Evolutionary conservation across 495 filamentous ascomycete genomes (phyloP), one percentile per base, ranked within the genome.

Genomic region (Aspergillus sclerotioniger): DNA sequence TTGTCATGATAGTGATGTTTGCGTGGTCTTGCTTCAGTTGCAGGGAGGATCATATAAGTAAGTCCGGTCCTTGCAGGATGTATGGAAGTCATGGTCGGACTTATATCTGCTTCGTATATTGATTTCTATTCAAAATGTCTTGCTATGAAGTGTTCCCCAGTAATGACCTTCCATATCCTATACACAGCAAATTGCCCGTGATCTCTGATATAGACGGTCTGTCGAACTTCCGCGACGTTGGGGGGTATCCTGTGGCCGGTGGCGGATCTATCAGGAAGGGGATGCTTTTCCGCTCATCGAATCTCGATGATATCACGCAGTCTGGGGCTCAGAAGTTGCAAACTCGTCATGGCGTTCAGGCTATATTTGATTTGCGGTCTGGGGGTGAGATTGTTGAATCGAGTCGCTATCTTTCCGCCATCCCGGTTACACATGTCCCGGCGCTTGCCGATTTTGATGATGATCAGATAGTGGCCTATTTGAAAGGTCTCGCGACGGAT

Each of bases 171-270:
- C 12, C 13, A 15, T 41, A 15, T 6, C 37, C 37, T 2, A 6
- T 41, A 15, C 37, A 41, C 12, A n/a, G 37, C n/a, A n/a, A 13
- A 6, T n/a, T 41, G 37, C 37, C 37, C 7, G 37, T 6, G 3
- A 12, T 41, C 1, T 15, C 13, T n/a, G 37, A 41, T 6, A 41
- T 41, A 13, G 37, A 41, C 25, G 48, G 48, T 3, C 29, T 51
- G 29, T 33, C 8, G 17, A 53, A 53, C 33, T 53, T 53, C 35
- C 51, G 51, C 29, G 51, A 53, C 16, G 21, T 41, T n/a, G 51
- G 51, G 1, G 33, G 33, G 8, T 28, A 21, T 41, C 15, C 13
- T 9, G 51, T 20, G 17, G 8, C 13, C 2, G 51, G 33, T 1
- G 19, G 35, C 8, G 16, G 21, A 12, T 17, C 20, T 32, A 17